Percentiles rank a stretch among this genome's conserved stretches.
Evolutionary conservation across 2,329 filamentous ascomycete species (phyloP).

Genomic region (Madurella fahalii): DNA sequence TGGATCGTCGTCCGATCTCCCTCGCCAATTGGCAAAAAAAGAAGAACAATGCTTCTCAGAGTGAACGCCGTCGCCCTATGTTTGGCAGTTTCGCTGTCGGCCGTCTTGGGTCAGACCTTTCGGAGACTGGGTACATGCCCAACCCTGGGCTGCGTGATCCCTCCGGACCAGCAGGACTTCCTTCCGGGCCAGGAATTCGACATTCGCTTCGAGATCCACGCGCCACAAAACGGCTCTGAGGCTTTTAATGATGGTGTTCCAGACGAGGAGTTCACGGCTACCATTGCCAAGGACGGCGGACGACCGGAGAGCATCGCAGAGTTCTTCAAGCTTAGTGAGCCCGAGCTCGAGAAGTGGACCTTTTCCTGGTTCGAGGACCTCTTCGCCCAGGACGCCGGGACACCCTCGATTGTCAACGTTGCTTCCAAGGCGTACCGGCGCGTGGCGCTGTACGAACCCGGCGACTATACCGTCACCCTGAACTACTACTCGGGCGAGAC

Average conservation of each 20-base stretch:
- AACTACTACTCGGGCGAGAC: constrained; percentile 69
- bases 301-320: constrained; percentile 52
- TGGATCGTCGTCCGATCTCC: background rate
- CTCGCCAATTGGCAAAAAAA: constrained; percentile 6
- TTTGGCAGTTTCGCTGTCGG: constrained; percentile 35
- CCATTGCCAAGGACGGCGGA: constrained; percentile 60
- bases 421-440: constrained; percentile 74
- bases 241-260: constrained; percentile 64
- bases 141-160: constrained; percentile 55
- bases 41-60: constrained; percentile 26
- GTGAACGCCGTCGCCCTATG: constrained; percentile 23
- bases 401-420: constrained; percentile 71
- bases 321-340: constrained; percentile 66
- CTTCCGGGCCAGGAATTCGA: constrained; percentile 81
- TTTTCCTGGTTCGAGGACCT: constrained; percentile 85
- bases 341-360: constrained; percentile 72
- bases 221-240: constrained; percentile 76
- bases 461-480: constrained; percentile 72
- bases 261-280: constrained; percentile 72
- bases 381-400: constrained; percentile 68
- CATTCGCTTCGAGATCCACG: constrained; percentile 77
- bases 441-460: constrained; percentile 72
- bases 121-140: constrained; percentile 58
- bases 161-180: constrained; percentile 69
- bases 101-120: constrained; percentile 53